These are phyloP conservation scores for Ceratocystis diversiconidia DNA, from an alignment of 2,329 filamentous ascomycete genomes.

Conservation along the genomic window DNA sequence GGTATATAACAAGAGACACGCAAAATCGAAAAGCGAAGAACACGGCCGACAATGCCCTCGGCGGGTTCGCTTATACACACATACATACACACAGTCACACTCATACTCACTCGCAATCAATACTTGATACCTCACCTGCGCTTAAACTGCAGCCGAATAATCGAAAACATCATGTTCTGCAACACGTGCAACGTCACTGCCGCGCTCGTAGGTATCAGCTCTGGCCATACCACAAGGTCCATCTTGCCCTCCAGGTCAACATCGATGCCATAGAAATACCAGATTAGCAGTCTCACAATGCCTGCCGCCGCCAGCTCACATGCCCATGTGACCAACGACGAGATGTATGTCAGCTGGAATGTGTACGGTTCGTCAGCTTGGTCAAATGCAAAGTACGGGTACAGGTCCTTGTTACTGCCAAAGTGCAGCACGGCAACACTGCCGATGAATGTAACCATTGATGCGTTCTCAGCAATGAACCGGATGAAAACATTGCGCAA, in stretches of 20 bases:
- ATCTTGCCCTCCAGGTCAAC: conserved; percentile 50
- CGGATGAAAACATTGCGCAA: conserved; percentile 54
- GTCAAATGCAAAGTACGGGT: conserved; percentile 56
- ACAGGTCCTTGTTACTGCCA: conserved; percentile 51
- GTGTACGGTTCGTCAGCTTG: conserved; percentile 39
- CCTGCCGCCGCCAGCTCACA: conserved; percentile 51
- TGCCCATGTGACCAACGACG: conserved; percentile 50
- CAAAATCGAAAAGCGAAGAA: not conserved
- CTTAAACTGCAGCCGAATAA: conserved; percentile 48
- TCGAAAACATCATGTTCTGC: conserved; percentile 60
- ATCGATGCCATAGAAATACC: conserved; percentile 44
- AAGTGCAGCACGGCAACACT: conserved; percentile 52
- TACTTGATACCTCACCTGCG: conserved; percentile 18
- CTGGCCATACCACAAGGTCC: conserved; percentile 52
- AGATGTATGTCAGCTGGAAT: conserved; percentile 48
- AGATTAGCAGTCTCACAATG: conserved; percentile 43
- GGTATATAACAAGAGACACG: not conserved
- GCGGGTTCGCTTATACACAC: not conserved
- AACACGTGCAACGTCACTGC: conserved; percentile 53
- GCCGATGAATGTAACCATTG: conserved; percentile 53
- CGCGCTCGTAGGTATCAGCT: conserved; percentile 50
- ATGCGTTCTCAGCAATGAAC: conserved; percentile 51
- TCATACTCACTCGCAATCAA: no score
- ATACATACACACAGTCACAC: no score
- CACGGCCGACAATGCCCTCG: not conserved